Base-by-base conservation (phyloP, 768 basidiomycete species). In the Grammothele lineata region DNA sequence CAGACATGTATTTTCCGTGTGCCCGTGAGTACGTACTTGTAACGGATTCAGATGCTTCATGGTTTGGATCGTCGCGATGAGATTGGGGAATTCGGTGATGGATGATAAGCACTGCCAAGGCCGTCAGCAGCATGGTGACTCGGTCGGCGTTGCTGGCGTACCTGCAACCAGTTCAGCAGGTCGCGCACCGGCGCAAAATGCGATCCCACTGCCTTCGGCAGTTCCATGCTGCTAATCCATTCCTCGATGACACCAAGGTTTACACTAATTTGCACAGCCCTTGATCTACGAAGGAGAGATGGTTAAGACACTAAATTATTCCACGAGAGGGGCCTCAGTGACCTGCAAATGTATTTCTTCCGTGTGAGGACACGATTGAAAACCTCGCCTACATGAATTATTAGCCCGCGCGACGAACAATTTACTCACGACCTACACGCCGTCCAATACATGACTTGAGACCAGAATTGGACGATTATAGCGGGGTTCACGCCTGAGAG, bases 361-460 rank as follows among this genome's bases (percentile, higher is more conserved):
- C 94, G 81, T n/a, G 83, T 88, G 34, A 92, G 66, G 27, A 92
- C 72, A 32, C 90, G 81, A 61, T 92, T 92, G 67, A 92, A 91
- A 34, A 85, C 76, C 66, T 91, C 88, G 62, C 88, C 88, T 91
- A 43, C 23, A 53, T 25, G 37, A 46, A 56, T 58, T 25, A 41
- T 40, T 17, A 11, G 4, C 12, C n/a, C 17, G 19, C 14, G 18
- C 15, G 18, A 43, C 4, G 25, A 17, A 36, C 35, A 7, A 19
- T 36, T 36, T 36, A 17, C 22, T 11, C 24, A 19, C n/a, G 62
- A 63, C 83, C 73, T 73, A 89, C 92, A 91, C 19, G 92, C 85
- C 44, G 92, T 86, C 96, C 96, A 99, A 63, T 94, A 97, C 73
- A 96, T 85, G n/a, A 96, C 82, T 66, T 99, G 96, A 1, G 92